These are phyloP conservation scores for Amphicarpaea edgeworthii DNA, from an alignment of 306 rosid genomes.

Conservation along the genomic window DNA sequence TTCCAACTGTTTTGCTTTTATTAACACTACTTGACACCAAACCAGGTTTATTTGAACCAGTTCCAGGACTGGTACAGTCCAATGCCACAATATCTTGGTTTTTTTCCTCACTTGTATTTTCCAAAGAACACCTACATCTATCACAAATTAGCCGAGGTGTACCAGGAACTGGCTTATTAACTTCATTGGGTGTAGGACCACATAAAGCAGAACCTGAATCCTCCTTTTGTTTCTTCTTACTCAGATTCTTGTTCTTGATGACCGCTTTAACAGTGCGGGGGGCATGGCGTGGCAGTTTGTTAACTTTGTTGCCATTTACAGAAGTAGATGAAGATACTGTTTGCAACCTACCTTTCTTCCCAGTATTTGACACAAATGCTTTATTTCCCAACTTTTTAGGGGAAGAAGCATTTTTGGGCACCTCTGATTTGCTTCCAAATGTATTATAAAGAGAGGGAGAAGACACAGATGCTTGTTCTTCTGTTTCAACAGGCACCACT, in stretches of 20 bases:
- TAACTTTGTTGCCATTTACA: conserved; percentile 57
- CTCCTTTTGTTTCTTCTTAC: conserved; percentile 78
- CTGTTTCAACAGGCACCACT: conserved; percentile 48
- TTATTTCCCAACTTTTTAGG: conserved; percentile 65
- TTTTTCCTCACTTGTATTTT: conserved; percentile 54
- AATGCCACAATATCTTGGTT: conserved; percentile 48
- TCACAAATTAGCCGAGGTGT: conserved; percentile 71
- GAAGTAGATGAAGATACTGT: conserved; percentile 62
- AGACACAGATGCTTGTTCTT: conserved; percentile 51
- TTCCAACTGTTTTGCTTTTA: conserved; percentile 54
- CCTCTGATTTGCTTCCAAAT: conserved; percentile 49
- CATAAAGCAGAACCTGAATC: conserved; percentile 59
- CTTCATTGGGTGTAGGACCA: conserved; percentile 57
- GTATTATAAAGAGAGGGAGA: conserved; percentile 45
- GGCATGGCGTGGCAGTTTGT: conserved; percentile 64
- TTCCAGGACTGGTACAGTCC: conserved; percentile 47
- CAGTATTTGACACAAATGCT: conserved; percentile 54
- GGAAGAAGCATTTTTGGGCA: conserved; percentile 52
- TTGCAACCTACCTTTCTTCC: conserved; percentile 73
- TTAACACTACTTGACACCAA: conserved; percentile 48
- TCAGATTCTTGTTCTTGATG: conserved; percentile 69
- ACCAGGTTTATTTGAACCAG: conserved; percentile 55
- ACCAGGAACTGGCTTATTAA: conserved; percentile 54
- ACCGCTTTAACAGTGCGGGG: conserved; percentile 68
- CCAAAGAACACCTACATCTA: conserved; percentile 78